Evolutionary conservation across 768 basidiomycete genomes (phyloP), one percentile per base, ranked within the genome.

Genomic region (Phaffia australis): DNA sequence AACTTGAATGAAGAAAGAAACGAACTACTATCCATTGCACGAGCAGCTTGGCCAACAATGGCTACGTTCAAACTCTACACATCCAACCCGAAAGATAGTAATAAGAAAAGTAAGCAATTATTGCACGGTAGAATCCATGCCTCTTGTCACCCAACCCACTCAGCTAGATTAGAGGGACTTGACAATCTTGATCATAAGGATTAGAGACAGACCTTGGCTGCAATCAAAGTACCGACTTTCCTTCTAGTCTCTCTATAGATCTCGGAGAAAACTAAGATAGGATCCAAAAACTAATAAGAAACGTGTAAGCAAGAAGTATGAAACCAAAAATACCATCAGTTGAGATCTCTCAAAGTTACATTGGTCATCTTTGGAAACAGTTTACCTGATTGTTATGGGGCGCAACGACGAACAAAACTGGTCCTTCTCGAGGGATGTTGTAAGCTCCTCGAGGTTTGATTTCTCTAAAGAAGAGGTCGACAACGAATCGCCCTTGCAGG

Each of bases 381-480:
- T 77, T 51, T 72, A 86, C 89, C 79, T 92, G 89, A 76, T 95
- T 95, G 73, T 85, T 84, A 76, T 97, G 92, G 51, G 92, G 92
- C 14, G 89, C 93, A 52, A 83, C 90, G 58, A 90, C 90, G 76
- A 95, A 92, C 70, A 98, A 89, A 63, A 94, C 83, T 2, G 94
- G 88, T 0, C 91, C 94, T 66, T 88, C 56, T 57, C 27, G n/a
- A 29, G 94, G 94, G 67, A 98, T 89, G 75, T 95, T 89, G 82
- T 88, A 97, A 46, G 92, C 88, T 60, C 94, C 89, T 76, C 94
- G 81, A 3, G 92, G 89, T 66, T 94, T 82, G 72, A 97, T 86
- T 78, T 98, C 94, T 71, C 94, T 81, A 80, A 98, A 98, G 81
- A 98, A 98, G 71, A 98, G 85, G 77, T 88, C 88, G 70, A 88